Conservation (phyloP, 2,329 filamentous ascomycete genomes). For the Xenoacremonium recifei region DNA sequence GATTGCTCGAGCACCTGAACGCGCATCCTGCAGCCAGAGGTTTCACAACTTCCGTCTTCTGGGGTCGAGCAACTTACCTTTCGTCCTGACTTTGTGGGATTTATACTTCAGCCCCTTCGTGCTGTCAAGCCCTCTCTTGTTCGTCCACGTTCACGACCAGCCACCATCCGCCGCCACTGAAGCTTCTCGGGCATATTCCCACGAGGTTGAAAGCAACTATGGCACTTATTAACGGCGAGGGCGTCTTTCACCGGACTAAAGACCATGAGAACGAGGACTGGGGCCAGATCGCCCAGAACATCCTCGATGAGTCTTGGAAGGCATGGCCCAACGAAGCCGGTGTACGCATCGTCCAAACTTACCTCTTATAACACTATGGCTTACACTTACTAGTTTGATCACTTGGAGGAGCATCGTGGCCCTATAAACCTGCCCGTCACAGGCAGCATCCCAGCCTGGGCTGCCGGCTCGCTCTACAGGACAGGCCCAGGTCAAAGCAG, state of each 20-base stretch:
- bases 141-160: too few species aligned
- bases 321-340: constrained; percentile 50
- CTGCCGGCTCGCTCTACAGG: constrained; percentile 69
- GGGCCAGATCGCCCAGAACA: constrained; percentile 22
- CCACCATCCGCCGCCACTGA: too few species aligned
- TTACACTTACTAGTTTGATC: constrained; percentile 56
- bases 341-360: constrained; percentile 26
- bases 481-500: constrained; percentile 69
- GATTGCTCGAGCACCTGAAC: too few species aligned
- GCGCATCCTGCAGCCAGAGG: too few species aligned
- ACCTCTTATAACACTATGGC: too few species aligned
- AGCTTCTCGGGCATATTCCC: too few species aligned
- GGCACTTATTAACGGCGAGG: constrained; percentile 26
- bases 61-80: too few species aligned
- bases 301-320: constrained; percentile 33
- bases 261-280: constrained; percentile 26
- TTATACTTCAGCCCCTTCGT: too few species aligned
- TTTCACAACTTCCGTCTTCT: too few species aligned
- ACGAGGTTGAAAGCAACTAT: too few species aligned
- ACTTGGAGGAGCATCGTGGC: constrained; percentile 61
- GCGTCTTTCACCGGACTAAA: constrained; percentile 25
- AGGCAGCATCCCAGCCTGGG: constrained; percentile 69
- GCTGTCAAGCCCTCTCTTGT: too few species aligned
- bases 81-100: too few species aligned
- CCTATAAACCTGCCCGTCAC: constrained; percentile 63